Evolutionary conservation across 306 rosid species (phyloP).

Genomic region (Sesbania bispinosa): DNA sequence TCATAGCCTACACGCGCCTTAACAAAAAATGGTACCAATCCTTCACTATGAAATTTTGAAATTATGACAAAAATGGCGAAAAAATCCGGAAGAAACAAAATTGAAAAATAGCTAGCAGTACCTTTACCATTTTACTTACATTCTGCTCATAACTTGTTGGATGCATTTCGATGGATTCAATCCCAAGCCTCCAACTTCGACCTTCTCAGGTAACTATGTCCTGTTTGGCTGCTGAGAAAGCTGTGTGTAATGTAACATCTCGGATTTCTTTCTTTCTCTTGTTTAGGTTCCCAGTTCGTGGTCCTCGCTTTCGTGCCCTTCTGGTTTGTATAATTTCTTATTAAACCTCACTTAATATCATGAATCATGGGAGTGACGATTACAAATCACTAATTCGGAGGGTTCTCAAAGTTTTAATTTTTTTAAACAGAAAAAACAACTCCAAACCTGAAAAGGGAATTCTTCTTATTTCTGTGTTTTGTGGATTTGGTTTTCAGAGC

Average conservation of each 20-base stretch:
- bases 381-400: no score
- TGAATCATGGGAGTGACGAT: no score
- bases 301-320: constrained; percentile 39
- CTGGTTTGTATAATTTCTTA: constrained; percentile 47
- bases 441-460: neutral
- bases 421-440: neutral
- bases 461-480: neutral
- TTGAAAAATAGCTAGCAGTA: no score
- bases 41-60: constrained; percentile 20
- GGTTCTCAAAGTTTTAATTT: constrained; percentile 7
- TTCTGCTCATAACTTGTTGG: neutral
- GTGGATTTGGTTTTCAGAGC: constrained; percentile 48
- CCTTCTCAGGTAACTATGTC: constrained; percentile 29
- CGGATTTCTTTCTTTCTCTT: neutral
- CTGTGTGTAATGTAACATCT: neutral
- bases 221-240: constrained; percentile 28
- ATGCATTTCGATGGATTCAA: constrained; percentile 37
- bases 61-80: neutral
- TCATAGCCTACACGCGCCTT: no score
- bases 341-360: no score
- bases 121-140: neutral
- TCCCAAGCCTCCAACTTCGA: constrained; percentile 33
- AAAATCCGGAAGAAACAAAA: neutral
- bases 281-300: constrained; percentile 40
- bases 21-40: no score